phyloP scores from a whole-genome alignment of 805 yeast species.

The Yamadazyma endophytica region DNA sequence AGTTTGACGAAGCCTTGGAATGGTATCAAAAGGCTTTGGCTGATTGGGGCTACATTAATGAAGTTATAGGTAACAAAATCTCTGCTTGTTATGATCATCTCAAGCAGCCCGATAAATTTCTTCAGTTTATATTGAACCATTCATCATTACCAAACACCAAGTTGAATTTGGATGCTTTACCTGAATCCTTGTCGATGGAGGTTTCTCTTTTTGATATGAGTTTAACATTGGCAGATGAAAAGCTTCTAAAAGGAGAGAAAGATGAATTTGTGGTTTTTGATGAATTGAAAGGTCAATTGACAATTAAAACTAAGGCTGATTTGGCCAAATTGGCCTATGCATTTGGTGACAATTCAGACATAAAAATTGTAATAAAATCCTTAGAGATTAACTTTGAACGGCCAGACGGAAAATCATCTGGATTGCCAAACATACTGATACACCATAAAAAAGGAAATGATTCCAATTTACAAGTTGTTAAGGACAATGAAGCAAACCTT shows the following conservation, averaged over 20 bases:
- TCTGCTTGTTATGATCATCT: slow-evolving; percentile 4
- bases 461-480: background rate
- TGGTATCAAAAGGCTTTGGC: slow-evolving; percentile 5
- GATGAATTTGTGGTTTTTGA: slow-evolving; percentile 8
- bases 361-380: too few species aligned
- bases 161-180: too few species aligned
- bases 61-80: slow-evolving; percentile 3
- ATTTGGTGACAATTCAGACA: too few species aligned
- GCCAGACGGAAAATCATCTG: too few species aligned
- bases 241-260: slow-evolving; percentile 4
- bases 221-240: slow-evolving; percentile 14
- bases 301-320: slow-evolving; percentile 8
- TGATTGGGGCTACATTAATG: slow-evolving; percentile 1
- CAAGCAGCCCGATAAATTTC: slow-evolving; percentile 1
- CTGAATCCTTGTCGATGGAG: too few species aligned
- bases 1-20: slow-evolving; percentile 15
- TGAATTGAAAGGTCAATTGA: slow-evolving; percentile 15
- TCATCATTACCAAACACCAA: too few species aligned
- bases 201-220: slow-evolving; percentile 13
- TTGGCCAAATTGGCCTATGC: too few species aligned
- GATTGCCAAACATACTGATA: too few species aligned
- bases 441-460: background rate
- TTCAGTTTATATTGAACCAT: background rate
- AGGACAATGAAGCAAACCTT: slow-evolving; percentile 1
- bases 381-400: too few species aligned